Percentiles rank a stretch among this genome's conserved stretches.
Conservation (phyloP, 176 grass and related monocot species). For the Poa pratensis region DNA sequence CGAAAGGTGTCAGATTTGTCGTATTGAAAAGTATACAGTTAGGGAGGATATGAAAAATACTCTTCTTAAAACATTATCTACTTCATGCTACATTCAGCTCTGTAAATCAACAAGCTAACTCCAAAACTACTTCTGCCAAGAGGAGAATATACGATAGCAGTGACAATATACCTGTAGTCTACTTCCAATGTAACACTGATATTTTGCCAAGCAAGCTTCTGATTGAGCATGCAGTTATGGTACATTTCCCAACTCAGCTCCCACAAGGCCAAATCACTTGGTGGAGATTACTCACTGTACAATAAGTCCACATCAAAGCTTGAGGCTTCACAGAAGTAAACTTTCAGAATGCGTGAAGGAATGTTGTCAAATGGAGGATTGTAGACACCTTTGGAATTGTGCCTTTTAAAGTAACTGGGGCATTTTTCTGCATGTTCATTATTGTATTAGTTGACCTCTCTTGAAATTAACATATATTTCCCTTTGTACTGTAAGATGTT, state of each 20-base stretch:
- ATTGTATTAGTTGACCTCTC: conserved; percentile 39
- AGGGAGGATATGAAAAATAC: not conserved
- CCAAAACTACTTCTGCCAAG: conserved; percentile 15
- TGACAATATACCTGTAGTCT: not conserved
- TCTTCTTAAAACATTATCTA: conserved; percentile 17
- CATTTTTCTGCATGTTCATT: conserved; percentile 47
- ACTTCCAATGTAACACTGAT: not conserved
- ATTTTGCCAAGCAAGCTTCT: conserved; percentile 31
- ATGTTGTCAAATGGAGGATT: conserved; percentile 44
- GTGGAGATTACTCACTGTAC: conserved; percentile 39
- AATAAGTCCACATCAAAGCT: conserved; percentile 48
- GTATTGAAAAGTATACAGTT: conserved; percentile 39
- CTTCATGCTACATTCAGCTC: conserved; percentile 19
- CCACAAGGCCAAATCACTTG: conserved; percentile 49
- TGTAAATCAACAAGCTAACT: conserved; percentile 12
- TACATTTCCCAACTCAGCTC: conserved; percentile 44
- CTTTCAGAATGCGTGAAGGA: conserved; percentile 47
- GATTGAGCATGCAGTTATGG: conserved; percentile 46
- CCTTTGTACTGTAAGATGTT: conserved; percentile 13
- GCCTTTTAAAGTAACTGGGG: conserved; percentile 34
- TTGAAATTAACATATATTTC: conserved; percentile 38
- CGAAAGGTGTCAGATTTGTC: conserved; percentile 34
- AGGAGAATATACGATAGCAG: not conserved
- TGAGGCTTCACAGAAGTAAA: conserved; percentile 49
- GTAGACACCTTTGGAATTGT: conserved; percentile 40